Percentiles rank a stretch among this genome's conserved stretches.
Conservation (phyloP, 2,329 filamentous ascomycete species). For the Apiospora malaysiana region DNA sequence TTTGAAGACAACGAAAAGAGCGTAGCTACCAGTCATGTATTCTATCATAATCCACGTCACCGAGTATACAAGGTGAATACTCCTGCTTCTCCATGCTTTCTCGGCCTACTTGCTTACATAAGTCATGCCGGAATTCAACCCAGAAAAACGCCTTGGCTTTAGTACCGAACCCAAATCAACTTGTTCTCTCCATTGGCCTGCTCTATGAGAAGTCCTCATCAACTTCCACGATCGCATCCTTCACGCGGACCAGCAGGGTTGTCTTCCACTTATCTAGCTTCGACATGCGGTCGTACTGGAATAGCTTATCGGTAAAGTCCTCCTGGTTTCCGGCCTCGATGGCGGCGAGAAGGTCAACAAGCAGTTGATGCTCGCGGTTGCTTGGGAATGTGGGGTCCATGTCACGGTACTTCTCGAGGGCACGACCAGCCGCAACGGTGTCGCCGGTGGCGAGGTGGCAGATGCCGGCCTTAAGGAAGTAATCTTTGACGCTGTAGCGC, state of each 20-base stretch:
- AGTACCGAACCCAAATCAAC: conserved; percentile 13
- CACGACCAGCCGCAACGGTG: conserved; percentile 77
- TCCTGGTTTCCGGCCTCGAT: conserved; percentile 82
- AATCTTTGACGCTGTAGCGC: conserved; percentile 94
- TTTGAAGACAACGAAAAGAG: background rate
- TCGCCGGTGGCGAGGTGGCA: conserved; percentile 81
- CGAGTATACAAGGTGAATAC: background rate
- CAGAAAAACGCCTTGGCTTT: conserved; percentile 18
- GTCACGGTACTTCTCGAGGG: conserved; percentile 82
- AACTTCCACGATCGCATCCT: conserved; percentile 74
- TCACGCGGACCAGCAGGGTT: conserved; percentile 79
- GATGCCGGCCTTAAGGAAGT: conserved; percentile 91
- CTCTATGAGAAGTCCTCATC: conserved; percentile 42
- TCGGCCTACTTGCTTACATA: conserved; percentile 11
- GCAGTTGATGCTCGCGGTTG: conserved; percentile 81
- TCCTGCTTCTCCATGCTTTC: conserved; percentile 1
- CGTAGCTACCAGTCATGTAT: background rate
- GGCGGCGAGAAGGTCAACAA: conserved; percentile 76
- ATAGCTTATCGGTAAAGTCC: conserved; percentile 82
- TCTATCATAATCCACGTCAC: background rate
- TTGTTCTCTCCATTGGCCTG: background rate
- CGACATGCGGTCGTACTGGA: conserved; percentile 88
- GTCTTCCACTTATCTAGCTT: conserved; percentile 99
- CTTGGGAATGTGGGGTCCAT: conserved; percentile 77
- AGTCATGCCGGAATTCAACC: conserved; percentile 15